These are phyloP conservation scores for Phytopythium ostracodes DNA, from an alignment of 352 stramenopile species.

Conservation along the genomic window DNA sequence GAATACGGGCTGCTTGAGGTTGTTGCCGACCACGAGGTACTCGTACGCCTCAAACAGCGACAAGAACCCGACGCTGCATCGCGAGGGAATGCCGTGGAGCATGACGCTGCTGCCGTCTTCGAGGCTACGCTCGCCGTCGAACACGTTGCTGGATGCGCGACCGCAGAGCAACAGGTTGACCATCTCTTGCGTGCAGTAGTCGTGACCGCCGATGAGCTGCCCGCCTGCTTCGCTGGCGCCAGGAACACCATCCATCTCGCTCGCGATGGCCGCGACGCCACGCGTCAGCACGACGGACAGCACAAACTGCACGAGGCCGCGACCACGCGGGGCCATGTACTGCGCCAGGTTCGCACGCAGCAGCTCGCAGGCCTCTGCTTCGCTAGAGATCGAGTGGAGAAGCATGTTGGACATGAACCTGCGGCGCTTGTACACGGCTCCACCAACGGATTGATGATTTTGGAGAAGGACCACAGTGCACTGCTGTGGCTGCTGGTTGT, in stretches of 20 bases:
- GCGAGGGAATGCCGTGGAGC: conserved; percentile 61
- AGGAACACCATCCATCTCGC: conserved; percentile 85
- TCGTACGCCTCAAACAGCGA: conserved; percentile 91
- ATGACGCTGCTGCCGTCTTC: conserved; percentile 74
- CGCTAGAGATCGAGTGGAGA: conserved; percentile 25
- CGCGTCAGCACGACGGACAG: conserved; percentile 66
- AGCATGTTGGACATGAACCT: conserved; percentile 44
- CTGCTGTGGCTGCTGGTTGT: conserved; percentile 3
- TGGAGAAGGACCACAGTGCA: conserved; percentile 36
- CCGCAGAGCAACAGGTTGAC: conserved; percentile 96
- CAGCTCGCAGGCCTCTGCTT: conserved; percentile 34
- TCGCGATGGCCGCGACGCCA: conserved; percentile 40
- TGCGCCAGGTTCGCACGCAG: conserved; percentile 29
- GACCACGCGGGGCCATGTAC: conserved; percentile 53
- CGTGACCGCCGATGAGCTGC: conserved; percentile 79
- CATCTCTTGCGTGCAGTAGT: conserved; percentile 93
- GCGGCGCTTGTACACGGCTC: conserved; percentile 24
- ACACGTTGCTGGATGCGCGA: conserved; percentile 92
- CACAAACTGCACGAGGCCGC: conserved; percentile 72
- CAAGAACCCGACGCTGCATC: conserved; percentile 77
- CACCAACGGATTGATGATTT: conserved; percentile 1
- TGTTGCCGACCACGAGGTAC: conserved; percentile 79
- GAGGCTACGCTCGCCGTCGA: conserved; percentile 85
- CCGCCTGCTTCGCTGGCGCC: conserved; percentile 27
- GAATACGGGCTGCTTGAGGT: conserved; percentile 67